Evolutionary conservation across 768 basidiomycete species (phyloP).

Genomic region (Pleurotus tuoliensis): DNA sequence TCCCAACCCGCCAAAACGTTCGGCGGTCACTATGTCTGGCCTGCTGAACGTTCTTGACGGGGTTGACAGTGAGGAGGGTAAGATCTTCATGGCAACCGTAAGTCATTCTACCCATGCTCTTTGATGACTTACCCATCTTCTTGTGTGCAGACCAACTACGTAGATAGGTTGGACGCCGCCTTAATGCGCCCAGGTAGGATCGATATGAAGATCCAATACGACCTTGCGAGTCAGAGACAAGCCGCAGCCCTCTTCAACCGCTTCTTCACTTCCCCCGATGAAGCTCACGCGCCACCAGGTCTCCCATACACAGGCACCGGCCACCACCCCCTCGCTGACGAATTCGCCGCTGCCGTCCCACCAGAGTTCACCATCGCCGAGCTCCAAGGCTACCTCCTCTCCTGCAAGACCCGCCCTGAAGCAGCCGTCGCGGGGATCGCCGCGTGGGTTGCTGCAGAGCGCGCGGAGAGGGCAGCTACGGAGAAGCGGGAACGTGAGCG

Average conservation of each 20-base stretch:
- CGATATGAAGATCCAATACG: slow-evolving; percentile 50
- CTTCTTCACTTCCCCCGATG: slow-evolving; percentile 32
- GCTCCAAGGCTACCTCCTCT: slow-evolving; percentile 40
- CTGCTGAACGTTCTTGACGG: slow-evolving; percentile 59
- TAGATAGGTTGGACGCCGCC: slow-evolving; percentile 53
- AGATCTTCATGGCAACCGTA: slow-evolving; percentile 58
- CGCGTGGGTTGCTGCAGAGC: slow-evolving; percentile 29
- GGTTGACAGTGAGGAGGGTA: slow-evolving; percentile 58
- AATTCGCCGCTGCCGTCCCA: slow-evolving; percentile 30
- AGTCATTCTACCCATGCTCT: slow-evolving; percentile 8
- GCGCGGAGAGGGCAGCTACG: slow-evolving; percentile 17
- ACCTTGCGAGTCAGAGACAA: slow-evolving; percentile 42
- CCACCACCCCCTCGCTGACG: slow-evolving; percentile 14
- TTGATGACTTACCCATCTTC: not conserved
- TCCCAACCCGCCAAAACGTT: slow-evolving; percentile 9
- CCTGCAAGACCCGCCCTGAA: slow-evolving; percentile 17
- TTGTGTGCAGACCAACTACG: slow-evolving; percentile 42
- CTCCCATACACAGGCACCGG: not conserved
- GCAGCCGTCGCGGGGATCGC: slow-evolving; percentile 15
- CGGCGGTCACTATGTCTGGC: slow-evolving; percentile 48
- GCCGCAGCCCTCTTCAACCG: slow-evolving; percentile 43
- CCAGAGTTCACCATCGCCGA: slow-evolving; percentile 37
- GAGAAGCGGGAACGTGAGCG: slow-evolving; percentile 20
- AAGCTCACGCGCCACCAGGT: not conserved
- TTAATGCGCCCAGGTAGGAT: slow-evolving; percentile 57